These are phyloP conservation scores for Paracorniculantispora psalliotae DNA, from an alignment of 2,329 filamentous ascomycete genomes.

Conservation along the genomic window DNA sequence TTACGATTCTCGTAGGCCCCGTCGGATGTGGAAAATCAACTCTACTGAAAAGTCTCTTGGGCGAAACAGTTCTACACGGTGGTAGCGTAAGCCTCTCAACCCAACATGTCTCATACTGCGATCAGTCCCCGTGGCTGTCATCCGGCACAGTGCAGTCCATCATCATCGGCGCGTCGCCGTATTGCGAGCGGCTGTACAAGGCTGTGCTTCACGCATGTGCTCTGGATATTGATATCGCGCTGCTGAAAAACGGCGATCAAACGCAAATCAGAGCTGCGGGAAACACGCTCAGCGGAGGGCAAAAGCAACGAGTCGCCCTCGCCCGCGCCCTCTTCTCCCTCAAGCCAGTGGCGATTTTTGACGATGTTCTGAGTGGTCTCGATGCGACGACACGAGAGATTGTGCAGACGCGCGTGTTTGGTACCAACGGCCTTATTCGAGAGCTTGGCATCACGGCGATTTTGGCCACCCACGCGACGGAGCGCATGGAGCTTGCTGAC, in stretches of 20 bases:
- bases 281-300: constrained; percentile 30
- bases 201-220: constrained; percentile 30
- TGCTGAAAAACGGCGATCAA: constrained; percentile 21
- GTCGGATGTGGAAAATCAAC: constrained; percentile 30
- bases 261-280: constrained; percentile 28
- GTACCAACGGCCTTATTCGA: constrained; percentile 29
- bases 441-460: constrained; percentile 26
- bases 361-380: constrained; percentile 36
- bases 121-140: constrained; percentile 28
- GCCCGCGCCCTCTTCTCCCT: constrained; percentile 30
- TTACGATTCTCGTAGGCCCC: constrained; percentile 27
- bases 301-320: constrained; percentile 30
- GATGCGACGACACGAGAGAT: constrained; percentile 37
- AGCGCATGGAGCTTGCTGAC: constrained; percentile 34
- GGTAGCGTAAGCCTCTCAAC: constrained; percentile 22
- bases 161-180: constrained; percentile 29
- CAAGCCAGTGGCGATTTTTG: constrained; percentile 31
- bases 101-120: constrained; percentile 25
- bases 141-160: constrained; percentile 31
- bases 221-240: constrained; percentile 24
- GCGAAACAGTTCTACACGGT: constrained; percentile 20
- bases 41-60: constrained; percentile 27
- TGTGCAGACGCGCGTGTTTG: constrained; percentile 36
- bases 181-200: constrained; percentile 26
- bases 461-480: constrained; percentile 31